Conservation (phyloP, 352 stramenopile genomes). For the Vaucheria bursata region DNA sequence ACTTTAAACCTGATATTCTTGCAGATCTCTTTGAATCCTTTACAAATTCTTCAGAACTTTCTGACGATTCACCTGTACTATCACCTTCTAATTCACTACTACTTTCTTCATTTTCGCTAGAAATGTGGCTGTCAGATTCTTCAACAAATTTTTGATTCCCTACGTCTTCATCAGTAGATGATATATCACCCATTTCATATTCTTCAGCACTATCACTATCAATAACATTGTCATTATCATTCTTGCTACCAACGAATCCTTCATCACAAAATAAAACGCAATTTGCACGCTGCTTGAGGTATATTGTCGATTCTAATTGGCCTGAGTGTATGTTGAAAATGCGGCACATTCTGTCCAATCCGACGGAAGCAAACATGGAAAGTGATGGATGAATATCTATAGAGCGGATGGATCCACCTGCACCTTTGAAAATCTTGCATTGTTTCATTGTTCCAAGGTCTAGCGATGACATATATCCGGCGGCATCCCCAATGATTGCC, state of each 20-base stretch:
- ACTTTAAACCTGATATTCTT: too few species aligned
- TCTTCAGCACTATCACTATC: conserved; percentile 23
- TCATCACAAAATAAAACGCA: conserved; percentile 35
- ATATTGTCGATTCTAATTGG: conserved; percentile 14
- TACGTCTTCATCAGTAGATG: conserved; percentile 21
- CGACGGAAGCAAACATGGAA: conserved; percentile 32
- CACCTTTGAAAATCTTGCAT: conserved; percentile 13
- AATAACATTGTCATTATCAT: background rate
- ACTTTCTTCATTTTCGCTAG: too few species aligned
- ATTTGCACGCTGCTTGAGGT: conserved; percentile 48
- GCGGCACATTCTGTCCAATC: conserved; percentile 29
- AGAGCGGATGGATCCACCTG: conserved; percentile 24
- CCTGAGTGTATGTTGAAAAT: background rate
- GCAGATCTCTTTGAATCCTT: too few species aligned
- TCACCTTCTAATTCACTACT: too few species aligned
- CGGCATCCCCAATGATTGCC: conserved; percentile 38
- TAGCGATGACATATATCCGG: conserved; percentile 27
- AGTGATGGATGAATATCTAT: conserved; percentile 23
- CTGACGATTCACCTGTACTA: too few species aligned
- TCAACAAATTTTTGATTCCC: too few species aligned
- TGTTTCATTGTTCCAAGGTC: conserved; percentile 41
- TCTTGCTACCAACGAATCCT: too few species aligned
- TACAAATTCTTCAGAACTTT: too few species aligned
- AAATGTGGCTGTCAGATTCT: too few species aligned
- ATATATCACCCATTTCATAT: conserved; percentile 43